Conservation (phyloP, 257 asterid genomes). For the Thymus quinquecostatus region DNA sequence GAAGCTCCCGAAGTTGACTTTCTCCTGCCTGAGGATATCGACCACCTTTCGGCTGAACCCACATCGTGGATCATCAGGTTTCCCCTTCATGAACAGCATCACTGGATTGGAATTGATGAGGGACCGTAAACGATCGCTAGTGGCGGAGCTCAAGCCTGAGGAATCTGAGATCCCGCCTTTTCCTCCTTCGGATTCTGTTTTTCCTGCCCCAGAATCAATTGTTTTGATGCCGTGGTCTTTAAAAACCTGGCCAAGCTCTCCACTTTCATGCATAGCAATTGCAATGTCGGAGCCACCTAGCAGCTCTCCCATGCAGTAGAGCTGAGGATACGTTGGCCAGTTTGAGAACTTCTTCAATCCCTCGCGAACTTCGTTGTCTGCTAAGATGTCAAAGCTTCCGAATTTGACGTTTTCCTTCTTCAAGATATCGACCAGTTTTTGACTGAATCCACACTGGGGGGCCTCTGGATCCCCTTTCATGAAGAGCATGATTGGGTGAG, state of each 20-base stretch:
- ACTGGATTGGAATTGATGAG: conserved; percentile 66
- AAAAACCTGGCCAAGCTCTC: conserved; percentile 77
- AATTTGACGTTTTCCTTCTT: conserved; percentile 77
- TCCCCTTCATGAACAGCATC: conserved; percentile 93
- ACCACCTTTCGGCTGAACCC: conserved; percentile 95
- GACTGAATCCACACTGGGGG: conserved; percentile 92
- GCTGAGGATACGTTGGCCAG: conserved; percentile 99
- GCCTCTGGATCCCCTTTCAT: conserved; percentile 94
- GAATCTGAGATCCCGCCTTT: conserved; percentile 58
- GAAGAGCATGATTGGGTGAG: conserved; percentile 81
- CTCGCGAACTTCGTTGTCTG: conserved; percentile 78
- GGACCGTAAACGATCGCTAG: conserved; percentile 55
- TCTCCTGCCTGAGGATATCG: conserved; percentile 79
- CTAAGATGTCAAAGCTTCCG: conserved; percentile 87
- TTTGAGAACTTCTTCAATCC: conserved; percentile 85
- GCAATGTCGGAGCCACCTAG: conserved; percentile 93
- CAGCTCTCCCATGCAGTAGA: conserved; percentile 94
- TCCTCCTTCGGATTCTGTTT: conserved; percentile 43
- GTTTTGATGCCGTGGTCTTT: conserved; percentile 59
- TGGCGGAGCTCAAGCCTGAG: conserved; percentile 65
- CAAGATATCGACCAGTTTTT: conserved; percentile 81
- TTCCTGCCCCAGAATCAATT: conserved; percentile 42
- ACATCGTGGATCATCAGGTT: conserved; percentile 77
- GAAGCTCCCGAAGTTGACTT: conserved; percentile 67
- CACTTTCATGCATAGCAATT: conserved; percentile 83